Evolutionary conservation across 208 protist species (phyloP).

Genomic region (Tritrichomonas foetus): DNA sequence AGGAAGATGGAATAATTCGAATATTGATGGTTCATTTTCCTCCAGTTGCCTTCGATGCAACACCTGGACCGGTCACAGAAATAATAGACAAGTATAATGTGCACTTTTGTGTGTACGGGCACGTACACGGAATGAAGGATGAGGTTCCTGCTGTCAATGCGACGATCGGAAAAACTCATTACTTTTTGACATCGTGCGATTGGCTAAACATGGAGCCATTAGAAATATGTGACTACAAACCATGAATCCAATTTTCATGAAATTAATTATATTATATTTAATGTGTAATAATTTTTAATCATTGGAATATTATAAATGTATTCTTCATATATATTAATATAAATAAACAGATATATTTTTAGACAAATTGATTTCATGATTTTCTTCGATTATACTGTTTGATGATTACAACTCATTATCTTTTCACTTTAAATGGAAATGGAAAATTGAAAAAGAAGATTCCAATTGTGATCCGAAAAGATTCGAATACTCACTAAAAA

Average conservation of each 20-base stretch:
- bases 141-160: neutral
- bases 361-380: too few species aligned
- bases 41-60: neutral
- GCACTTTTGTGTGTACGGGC: neutral
- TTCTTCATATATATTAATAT: too few species aligned
- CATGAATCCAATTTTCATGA: neutral
- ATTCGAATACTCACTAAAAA: too few species aligned
- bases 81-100: neutral
- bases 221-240: neutral
- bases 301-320: neutral
- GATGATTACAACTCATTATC: too few species aligned
- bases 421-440: too few species aligned
- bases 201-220: conserved; percentile 33
- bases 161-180: neutral
- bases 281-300: neutral
- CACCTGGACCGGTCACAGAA: neutral
- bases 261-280: neutral
- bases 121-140: neutral
- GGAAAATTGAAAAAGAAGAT: too few species aligned
- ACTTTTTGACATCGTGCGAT: neutral
- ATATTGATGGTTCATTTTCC: conserved; percentile 23
- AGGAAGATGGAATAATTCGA: neutral
- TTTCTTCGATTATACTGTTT: too few species aligned
- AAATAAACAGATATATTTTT: too few species aligned
- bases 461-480: too few species aligned